Base-by-base conservation (phyloP, 1,139 yeast species). In the Geotrichum bryndzae region DNA sequence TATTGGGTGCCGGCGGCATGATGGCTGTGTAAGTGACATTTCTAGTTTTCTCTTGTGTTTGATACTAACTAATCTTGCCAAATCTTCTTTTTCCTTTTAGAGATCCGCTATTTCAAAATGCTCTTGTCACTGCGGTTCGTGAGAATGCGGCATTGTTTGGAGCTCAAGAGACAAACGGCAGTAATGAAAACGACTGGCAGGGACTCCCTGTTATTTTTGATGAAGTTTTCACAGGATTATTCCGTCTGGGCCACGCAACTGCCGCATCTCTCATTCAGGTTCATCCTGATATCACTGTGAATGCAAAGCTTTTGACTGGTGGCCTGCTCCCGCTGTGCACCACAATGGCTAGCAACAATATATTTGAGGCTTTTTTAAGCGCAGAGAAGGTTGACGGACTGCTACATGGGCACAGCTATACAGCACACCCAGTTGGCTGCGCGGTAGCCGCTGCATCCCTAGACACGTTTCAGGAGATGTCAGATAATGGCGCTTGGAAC, bases 1-100 rank as follows among this genome's bases (percentile, higher is more conserved):
- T 70, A 22, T 62, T 70, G 4, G 73, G 73, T 27, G 73, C 73
- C 1, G 73, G 73, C 8, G 73, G 73, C 25, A 70, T 70, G 73
- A 60, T 66, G n/a, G 66, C 68, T 10, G 68, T 66, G 67, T 65
- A 63, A 65, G 67, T 63, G 31, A 27, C 31, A 29, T 11, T 51
- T 27, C 15, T 13, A 35, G n/a, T 23, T 54, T 46, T 54, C 51
- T 48, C n/a, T 22, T 25, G 11, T 13, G 45, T 13, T 22, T 53
- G 53, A 4, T 38, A 27, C 23, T 51, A 22, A 48, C 27, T 48
- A 48, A 13, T 38, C 13, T 33, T 41, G 8, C 8, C 2, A 29
- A 18, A 48, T 22, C 31, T n/a, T 48, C 29, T 10, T 51, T 10
- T 54, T 59, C 56, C 48, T 56, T 45, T 57, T 53, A 66, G 69